These are phyloP conservation scores for Cytospora piceicola DNA, from an alignment of 2,329 filamentous ascomycete species.

Conservation along the genomic window DNA sequence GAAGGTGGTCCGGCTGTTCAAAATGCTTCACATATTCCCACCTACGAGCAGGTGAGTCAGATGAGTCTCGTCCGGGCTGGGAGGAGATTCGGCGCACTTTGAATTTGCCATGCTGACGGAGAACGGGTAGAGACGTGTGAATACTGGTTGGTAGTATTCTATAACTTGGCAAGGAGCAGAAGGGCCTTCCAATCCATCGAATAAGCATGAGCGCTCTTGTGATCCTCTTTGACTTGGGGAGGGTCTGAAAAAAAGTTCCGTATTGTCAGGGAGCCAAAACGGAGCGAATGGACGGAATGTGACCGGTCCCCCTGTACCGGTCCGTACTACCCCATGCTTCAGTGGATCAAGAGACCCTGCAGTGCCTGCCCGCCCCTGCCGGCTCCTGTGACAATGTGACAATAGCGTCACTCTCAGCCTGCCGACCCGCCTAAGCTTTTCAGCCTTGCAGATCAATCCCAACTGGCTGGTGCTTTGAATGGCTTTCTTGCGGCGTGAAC, in stretches of 20 bases:
- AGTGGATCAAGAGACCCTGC: slow-evolving; percentile 11
- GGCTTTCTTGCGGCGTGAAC: slow-evolving; percentile 6
- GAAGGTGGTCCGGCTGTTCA: slow-evolving; percentile 77
- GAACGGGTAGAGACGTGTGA: background rate
- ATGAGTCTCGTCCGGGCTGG: slow-evolving; percentile 30
- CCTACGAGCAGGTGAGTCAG: slow-evolving; percentile 49
- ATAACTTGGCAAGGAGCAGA: background rate
- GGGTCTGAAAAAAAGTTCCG: background rate
- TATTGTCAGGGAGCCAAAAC: background rate
- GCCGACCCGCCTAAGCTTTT: slow-evolving; percentile 19
- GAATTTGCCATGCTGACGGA: slow-evolving; percentile 36
- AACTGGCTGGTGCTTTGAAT: background rate
- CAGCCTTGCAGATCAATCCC: slow-evolving; percentile 27
- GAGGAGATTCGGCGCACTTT: slow-evolving; percentile 31
- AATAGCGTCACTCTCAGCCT: slow-evolving; percentile 15
- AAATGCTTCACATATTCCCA: slow-evolving; percentile 94
- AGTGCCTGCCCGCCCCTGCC: slow-evolving; percentile 16
- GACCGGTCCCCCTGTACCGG: slow-evolving; percentile 15
- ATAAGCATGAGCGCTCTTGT: slow-evolving; percentile 7
- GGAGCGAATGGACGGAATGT: slow-evolving; percentile 5
- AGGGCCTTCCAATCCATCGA: background rate
- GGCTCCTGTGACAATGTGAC: slow-evolving; percentile 9
- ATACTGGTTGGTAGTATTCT: background rate
- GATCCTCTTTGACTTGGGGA: background rate
- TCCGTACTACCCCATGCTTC: slow-evolving; percentile 12